Evolutionary conservation across 2,329 filamentous ascomycete genomes (phyloP).

Genomic region (Ascomycota sp.): DNA sequence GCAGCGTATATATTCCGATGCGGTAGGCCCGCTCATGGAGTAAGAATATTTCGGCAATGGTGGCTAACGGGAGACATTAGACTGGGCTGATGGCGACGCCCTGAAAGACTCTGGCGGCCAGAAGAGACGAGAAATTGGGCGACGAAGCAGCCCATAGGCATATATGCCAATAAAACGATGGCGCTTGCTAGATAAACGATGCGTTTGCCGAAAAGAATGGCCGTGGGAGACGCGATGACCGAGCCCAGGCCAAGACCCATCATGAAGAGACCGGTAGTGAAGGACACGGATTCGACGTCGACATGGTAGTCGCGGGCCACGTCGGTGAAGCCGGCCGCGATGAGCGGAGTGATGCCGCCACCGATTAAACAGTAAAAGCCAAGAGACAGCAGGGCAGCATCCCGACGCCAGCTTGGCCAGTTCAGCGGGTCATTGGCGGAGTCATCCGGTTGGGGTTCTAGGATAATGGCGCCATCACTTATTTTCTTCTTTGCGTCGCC

Average conservation of each 20-base stretch:
- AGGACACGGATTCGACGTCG: slow-evolving; percentile 49
- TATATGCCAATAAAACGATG: slow-evolving; percentile 54
- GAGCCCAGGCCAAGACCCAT: slow-evolving; percentile 74
- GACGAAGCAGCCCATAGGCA: slow-evolving; percentile 76
- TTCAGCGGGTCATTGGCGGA: slow-evolving; percentile 82
- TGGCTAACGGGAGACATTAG: slow-evolving; percentile 81
- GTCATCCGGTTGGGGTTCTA: slow-evolving; percentile 84
- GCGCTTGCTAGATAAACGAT: slow-evolving; percentile 70
- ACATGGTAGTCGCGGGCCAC: slow-evolving; percentile 49
- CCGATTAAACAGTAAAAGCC: slow-evolving; percentile 89
- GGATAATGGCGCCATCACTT: slow-evolving; percentile 60
- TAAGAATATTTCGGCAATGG: slow-evolving; percentile 92
- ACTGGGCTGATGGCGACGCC: slow-evolving; percentile 77
- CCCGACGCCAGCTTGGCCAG: slow-evolving; percentile 67
- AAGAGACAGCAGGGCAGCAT: slow-evolving; percentile 58
- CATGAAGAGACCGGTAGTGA: slow-evolving; percentile 89
- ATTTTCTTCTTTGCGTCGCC: slow-evolving; percentile 49
- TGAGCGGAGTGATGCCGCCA: slow-evolving; percentile 75
- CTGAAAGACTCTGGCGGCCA: slow-evolving; percentile 69
- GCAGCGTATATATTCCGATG: slow-evolving; percentile 77
- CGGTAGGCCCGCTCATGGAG: slow-evolving; percentile 84
- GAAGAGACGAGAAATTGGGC: slow-evolving; percentile 57
- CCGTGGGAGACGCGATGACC: slow-evolving; percentile 70
- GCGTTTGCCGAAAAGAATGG: slow-evolving; percentile 76
- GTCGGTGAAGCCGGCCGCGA: slow-evolving; percentile 76